phyloP scores from a whole-genome alignment of 2,329 filamentous ascomycete species.

The Ophiocordyceps camponoti-floridani region DNA sequence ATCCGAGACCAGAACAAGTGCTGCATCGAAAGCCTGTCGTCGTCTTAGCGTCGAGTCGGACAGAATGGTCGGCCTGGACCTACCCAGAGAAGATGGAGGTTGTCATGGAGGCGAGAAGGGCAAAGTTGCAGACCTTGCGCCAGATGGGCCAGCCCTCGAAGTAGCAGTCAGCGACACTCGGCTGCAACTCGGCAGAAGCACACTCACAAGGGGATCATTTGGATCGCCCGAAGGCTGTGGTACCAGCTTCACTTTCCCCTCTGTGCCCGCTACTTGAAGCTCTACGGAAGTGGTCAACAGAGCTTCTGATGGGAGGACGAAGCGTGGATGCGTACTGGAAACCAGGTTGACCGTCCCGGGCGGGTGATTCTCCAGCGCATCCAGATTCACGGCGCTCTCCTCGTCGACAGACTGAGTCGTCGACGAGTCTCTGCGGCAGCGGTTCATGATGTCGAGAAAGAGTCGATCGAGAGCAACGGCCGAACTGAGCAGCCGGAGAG shows the following conservation, averaged over 20 bases:
- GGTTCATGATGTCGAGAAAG: neutral
- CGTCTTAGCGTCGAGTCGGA: neutral
- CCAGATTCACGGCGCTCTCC: neutral
- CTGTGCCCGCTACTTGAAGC: neutral
- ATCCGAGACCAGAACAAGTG: conserved; percentile 7
- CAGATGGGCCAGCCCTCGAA: conserved; percentile 7
- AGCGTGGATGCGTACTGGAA: neutral
- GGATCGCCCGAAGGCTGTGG: conserved; percentile 1
- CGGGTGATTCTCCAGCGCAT: neutral
- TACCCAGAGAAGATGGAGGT: conserved; percentile 7
- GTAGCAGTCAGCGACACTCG: neutral
- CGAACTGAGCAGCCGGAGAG: no score
- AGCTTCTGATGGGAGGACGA: neutral
- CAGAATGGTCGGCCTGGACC: neutral
- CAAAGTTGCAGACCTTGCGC: conserved; percentile 9
- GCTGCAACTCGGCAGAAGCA: neutral
- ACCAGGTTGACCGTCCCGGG: neutral
- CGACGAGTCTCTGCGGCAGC: neutral
- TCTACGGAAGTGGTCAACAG: neutral
- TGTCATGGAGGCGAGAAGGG: conserved; percentile 6
- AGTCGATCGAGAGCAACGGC: no score
- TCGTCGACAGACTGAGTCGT: neutral
- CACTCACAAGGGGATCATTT: conserved; percentile 3
- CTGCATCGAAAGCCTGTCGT: conserved; percentile 3
- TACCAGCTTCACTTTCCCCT: neutral